Conservation (phyloP, 2,329 filamentous ascomycete genomes). For the Colletotrichum musicola region DNA sequence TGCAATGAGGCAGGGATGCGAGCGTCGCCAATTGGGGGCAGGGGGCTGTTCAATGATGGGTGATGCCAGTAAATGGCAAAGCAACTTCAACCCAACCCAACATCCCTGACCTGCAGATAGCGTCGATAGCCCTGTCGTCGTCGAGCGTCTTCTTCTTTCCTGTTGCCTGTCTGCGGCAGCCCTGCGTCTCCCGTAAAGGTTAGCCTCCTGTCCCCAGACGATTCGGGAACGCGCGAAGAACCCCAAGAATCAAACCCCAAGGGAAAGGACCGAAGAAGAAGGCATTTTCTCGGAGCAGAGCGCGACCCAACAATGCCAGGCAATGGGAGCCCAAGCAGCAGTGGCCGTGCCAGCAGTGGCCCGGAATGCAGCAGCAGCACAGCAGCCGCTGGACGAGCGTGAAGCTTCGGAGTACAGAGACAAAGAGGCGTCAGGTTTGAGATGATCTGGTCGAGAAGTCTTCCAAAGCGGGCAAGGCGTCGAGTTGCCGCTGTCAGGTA, state of each 20-base stretch:
- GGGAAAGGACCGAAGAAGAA: not conserved
- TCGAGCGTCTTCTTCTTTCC: not conserved
- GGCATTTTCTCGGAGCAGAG: too few species aligned
- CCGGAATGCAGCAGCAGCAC: not conserved
- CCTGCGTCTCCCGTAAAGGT: not conserved
- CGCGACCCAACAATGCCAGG: too few species aligned
- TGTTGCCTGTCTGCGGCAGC: not conserved
- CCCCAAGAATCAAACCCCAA: not conserved
- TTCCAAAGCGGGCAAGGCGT: slow-evolving; percentile 26
- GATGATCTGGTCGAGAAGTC: slow-evolving; percentile 28
- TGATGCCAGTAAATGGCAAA: slow-evolving; percentile 34
- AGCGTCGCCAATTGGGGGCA: slow-evolving; percentile 13
- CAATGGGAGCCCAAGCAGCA: not conserved
- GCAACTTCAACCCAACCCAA: slow-evolving; percentile 22
- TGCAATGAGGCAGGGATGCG: slow-evolving; percentile 33
- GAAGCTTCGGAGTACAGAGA: slow-evolving; percentile 1
- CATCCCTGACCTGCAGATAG: slow-evolving; percentile 19
- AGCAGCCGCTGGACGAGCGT: not conserved
- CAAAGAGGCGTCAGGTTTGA: slow-evolving; percentile 32
- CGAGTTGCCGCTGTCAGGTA: slow-evolving; percentile 1
- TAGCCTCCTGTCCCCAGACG: slow-evolving; percentile 2
- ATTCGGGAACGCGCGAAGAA: slow-evolving; percentile 12
- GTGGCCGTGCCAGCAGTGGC: too few species aligned
- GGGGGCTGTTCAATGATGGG: slow-evolving; percentile 17
- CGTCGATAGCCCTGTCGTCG: slow-evolving; percentile 15